phyloP scores from a whole-genome alignment of 140 eudicot genomes.

The Cichorium intybus region DNA sequence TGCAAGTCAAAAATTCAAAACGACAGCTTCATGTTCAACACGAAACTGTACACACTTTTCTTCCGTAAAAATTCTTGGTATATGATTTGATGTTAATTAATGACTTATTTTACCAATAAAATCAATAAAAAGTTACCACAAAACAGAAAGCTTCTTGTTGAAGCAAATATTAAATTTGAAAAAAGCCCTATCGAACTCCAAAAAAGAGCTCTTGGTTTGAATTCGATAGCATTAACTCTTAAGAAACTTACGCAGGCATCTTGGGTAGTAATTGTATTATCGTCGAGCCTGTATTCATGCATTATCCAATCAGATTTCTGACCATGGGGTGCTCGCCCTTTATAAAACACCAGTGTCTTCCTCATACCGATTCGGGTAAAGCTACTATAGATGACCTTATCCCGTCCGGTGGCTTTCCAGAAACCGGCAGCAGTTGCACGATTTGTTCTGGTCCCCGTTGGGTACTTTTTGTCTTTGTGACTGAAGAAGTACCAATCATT shows the following conservation, averaged over 20 bases:
- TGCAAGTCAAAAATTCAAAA: conserved; percentile 1
- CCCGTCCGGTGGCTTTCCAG: conserved; percentile 86
- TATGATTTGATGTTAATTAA: conserved; percentile 11
- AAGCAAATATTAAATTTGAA: conserved; percentile 10
- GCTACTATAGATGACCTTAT: conserved; percentile 68
- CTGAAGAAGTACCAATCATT: conserved; percentile 86
- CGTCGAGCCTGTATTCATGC: conserved; percentile 80
- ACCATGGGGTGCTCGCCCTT: conserved; percentile 87
- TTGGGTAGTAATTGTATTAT: conserved; percentile 32
- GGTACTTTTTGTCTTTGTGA: conserved; percentile 84
- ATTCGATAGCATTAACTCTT: not conserved
- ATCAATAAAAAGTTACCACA: not conserved
- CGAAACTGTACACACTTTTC: not conserved
- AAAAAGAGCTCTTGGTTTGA: not conserved
- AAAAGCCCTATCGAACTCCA: not conserved
- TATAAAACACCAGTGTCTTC: conserved; percentile 73
- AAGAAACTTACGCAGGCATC: conserved; percentile 34
- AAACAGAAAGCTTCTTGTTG: conserved; percentile 13
- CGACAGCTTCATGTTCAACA: not conserved
- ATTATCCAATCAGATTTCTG: conserved; percentile 87
- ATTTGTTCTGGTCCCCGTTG: conserved; percentile 74
- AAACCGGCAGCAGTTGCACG: conserved; percentile 78
- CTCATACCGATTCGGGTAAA: conserved; percentile 65
- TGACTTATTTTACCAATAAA: not conserved
- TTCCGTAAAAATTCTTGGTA: not conserved